Percentiles rank a stretch among this genome's conserved stretches.
Conservation (phyloP, 2,329 filamentous ascomycete genomes). For the Parafenestella ontariensis region DNA sequence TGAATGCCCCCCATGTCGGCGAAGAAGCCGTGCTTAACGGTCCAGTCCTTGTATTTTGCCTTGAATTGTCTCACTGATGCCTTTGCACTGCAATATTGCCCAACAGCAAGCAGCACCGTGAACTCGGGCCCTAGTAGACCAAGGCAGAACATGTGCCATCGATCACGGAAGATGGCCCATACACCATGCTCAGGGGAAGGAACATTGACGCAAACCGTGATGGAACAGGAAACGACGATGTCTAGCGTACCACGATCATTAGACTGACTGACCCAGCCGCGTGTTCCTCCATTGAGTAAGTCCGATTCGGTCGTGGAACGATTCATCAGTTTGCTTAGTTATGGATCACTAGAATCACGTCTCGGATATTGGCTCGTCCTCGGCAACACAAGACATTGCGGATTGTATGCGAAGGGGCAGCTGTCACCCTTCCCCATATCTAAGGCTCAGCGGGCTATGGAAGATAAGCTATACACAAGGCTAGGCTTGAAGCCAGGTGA, state of each 20-base stretch:
- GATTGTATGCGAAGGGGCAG: constrained; percentile 56
- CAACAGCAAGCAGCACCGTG: too few relatives aligned
- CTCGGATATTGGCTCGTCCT: constrained; percentile 49
- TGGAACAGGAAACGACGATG: not conserved
- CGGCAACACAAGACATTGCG: constrained; percentile 60
- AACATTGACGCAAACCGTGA: constrained; percentile 42
- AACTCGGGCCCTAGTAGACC: too few relatives aligned
- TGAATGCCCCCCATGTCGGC: too few relatives aligned
- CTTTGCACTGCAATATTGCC: too few relatives aligned
- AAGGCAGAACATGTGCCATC: too few relatives aligned
- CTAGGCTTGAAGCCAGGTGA: constrained; percentile 43
- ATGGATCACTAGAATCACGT: constrained; percentile 53
- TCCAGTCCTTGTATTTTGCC: too few relatives aligned
- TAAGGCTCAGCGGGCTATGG: constrained; percentile 56
- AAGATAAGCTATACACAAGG: constrained; percentile 53
- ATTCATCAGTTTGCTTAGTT: constrained; percentile 24
- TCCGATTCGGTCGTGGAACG: too few relatives aligned
- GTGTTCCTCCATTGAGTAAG: not conserved
- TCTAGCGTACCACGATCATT: not conserved
- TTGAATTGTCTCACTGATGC: too few relatives aligned
- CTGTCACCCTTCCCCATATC: constrained; percentile 59
- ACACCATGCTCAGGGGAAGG: constrained; percentile 33
- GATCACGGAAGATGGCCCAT: constrained; percentile 1
- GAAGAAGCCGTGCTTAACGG: too few relatives aligned
- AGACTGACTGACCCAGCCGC: not conserved